Evolutionary conservation across 1,284 basidiomycete genomes (phyloP).

Genomic region (Coriolopsis trogii): DNA sequence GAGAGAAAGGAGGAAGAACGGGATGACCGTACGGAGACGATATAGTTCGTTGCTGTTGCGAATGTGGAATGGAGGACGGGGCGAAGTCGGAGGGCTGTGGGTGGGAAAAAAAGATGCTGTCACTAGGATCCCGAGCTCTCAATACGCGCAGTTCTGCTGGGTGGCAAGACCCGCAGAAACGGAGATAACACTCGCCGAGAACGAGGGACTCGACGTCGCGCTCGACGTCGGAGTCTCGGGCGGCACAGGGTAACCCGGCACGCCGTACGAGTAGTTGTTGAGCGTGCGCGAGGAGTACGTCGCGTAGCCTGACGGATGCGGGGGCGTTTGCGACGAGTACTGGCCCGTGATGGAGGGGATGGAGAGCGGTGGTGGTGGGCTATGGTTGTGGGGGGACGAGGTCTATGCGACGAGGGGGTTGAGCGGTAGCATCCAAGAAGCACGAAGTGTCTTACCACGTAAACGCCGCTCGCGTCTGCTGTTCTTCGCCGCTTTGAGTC

Average conservation of each 20-base stretch:
- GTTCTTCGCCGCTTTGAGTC: constrained; percentile 60
- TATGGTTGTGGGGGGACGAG: constrained; percentile 26
- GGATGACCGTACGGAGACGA: constrained; percentile 27
- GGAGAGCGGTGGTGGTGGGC: constrained; percentile 62
- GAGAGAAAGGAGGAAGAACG: constrained; percentile 29
- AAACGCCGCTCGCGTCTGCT: constrained; percentile 57
- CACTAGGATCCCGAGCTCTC: constrained; percentile 52
- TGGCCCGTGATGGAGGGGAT: constrained; percentile 46
- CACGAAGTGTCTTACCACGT: constrained; percentile 47
- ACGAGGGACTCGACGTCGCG: constrained; percentile 70
- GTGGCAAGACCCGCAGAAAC: constrained; percentile 32
- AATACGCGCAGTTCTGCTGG: constrained; percentile 32
- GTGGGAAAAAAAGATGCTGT: constrained; percentile 38
- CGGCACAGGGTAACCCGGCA: constrained; percentile 54
- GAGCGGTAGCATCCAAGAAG: neutral
- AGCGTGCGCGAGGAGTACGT: constrained; percentile 2
- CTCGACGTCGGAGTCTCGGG: constrained; percentile 73
- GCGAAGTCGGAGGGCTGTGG: constrained; percentile 63
- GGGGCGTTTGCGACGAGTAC: constrained; percentile 28
- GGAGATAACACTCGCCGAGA: constrained; percentile 76
- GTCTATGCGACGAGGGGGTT: constrained; percentile 1
- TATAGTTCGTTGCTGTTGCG: constrained; percentile 24
- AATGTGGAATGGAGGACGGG: constrained; percentile 23
- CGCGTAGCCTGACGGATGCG: constrained; percentile 9
- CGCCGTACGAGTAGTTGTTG: constrained; percentile 49